Percentiles rank a stretch among this genome's conserved stretches.
Conservation (phyloP, 306 rosid species). For the Lathyrus sativus region DNA sequence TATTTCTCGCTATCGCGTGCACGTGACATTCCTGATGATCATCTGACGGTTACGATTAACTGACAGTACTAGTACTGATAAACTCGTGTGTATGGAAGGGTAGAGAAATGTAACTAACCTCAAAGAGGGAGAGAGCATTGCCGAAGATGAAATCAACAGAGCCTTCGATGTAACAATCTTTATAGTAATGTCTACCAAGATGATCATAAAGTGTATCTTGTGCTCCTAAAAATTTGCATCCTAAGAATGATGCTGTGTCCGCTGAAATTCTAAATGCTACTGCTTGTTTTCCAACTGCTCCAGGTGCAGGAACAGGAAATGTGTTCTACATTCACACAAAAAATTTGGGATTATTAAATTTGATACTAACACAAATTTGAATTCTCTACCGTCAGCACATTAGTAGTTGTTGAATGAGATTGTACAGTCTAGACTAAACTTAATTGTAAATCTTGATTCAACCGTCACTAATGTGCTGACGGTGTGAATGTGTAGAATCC, state of each 20-base stretch:
- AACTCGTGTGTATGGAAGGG: no score
- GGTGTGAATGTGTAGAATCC: no score
- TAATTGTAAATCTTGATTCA: no score
- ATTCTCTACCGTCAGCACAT: no score
- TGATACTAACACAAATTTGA: not conserved
- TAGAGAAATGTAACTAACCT: conserved; percentile 48
- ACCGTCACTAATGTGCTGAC: no score
- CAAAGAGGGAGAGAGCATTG: conserved; percentile 75
- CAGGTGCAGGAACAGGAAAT: conserved; percentile 77
- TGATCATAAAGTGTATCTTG: conserved; percentile 96
- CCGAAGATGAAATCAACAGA: conserved; percentile 99
- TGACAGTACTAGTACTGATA: no score
- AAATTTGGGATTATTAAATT: not conserved
- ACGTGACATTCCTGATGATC: conserved; percentile 74
- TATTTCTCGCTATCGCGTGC: conserved; percentile 78
- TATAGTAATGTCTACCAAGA: conserved; percentile 86
- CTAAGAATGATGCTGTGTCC: conserved; percentile 76
- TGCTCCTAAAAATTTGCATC: conserved; percentile 86
- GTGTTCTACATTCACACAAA: conserved; percentile 62
- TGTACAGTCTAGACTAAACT: no score
- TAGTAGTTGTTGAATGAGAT: no score
- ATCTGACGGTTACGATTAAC: no score
- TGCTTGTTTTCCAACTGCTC: conserved; percentile 86
- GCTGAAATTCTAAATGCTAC: conserved; percentile 95
- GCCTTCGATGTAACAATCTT: conserved; percentile 96